Base-by-base conservation (phyloP, 2,329 filamentous ascomycete species). In the Phaeosphaeria sp. region DNA sequence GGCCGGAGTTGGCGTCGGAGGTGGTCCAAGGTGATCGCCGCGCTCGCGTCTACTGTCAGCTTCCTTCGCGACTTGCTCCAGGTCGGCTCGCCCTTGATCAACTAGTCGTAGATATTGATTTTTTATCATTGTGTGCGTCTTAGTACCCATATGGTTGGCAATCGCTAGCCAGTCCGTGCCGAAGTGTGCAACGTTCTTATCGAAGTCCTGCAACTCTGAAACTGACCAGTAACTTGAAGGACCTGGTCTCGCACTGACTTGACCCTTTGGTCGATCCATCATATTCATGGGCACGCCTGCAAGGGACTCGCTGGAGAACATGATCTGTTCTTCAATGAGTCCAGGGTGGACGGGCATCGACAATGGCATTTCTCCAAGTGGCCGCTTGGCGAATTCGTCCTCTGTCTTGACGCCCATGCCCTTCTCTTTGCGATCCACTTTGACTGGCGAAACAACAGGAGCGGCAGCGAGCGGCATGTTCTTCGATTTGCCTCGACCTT, bases 221-320 rank as follows among this genome's bases (percentile, higher is more conserved):
- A 94, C 91, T 68, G 91, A 94, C 91, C 91, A 95, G 75, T 95
- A 95, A 75, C 91, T 94, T 1, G 90, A 92, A 15, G 89, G 87
- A 63, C 89, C 87, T 21, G 82, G 81, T 64, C 87, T 84, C 36
- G 78, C 78, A 15, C 61, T 65, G 8, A 72, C 58, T 48, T 72
- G 67, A 44, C 62, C 48, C 49, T 68, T 75, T 36, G 73, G 74
- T 52, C 76, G 73, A 43, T 76, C 76, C 39, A 75, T 73, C 40
- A 79, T 72, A 20, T 63, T 55, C 60, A 73, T 55, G 39, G 65
- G 49, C 18, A 71, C 61, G 15, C 54, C 64, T 36, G 56, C 42
- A n/a, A 67, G 21, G 64, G 51, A 56, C 25, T 76, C 72, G 25
- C 55, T 59, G 21, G 64, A 48, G 11, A 70, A 44, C 30, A 64